These are phyloP conservation scores for Pythium utonaiense DNA, from an alignment of 352 stramenopile genomes.

Conservation along the genomic window DNA sequence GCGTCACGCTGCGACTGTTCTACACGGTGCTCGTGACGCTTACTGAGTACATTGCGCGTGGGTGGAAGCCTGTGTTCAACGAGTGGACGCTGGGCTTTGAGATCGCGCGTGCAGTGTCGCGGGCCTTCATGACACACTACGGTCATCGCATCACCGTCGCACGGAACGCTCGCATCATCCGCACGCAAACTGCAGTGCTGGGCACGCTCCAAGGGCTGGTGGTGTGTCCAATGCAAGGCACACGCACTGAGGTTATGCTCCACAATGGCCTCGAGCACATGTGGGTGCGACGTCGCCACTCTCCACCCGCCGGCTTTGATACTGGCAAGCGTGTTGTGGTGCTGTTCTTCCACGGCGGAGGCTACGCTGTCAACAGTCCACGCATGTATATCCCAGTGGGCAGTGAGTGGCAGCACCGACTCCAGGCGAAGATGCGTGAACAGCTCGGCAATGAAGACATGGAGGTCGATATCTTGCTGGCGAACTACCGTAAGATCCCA, in stretches of 20 bases:
- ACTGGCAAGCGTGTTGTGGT: slow-evolving; percentile 28
- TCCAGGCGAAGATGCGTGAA: slow-evolving; percentile 21
- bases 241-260: neutral
- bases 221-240: slow-evolving; percentile 6
- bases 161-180: slow-evolving; percentile 13
- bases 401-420: slow-evolving; percentile 18
- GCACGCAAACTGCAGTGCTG: slow-evolving; percentile 6
- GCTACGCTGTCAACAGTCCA: slow-evolving; percentile 41
- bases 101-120: slow-evolving; percentile 15
- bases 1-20: slow-evolving; percentile 8
- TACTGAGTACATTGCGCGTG: slow-evolving; percentile 20
- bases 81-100: slow-evolving; percentile 28
- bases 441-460: slow-evolving; percentile 28
- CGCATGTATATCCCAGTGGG: slow-evolving; percentile 38
- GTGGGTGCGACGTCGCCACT: slow-evolving; percentile 12
- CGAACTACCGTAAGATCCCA: slow-evolving; percentile 29
- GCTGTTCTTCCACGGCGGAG: slow-evolving; percentile 54
- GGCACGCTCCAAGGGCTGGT: slow-evolving; percentile 8
- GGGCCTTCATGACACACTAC: slow-evolving; percentile 13
- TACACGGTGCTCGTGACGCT: slow-evolving; percentile 10
- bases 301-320: neutral
- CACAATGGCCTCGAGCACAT: slow-evolving; percentile 28
- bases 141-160: slow-evolving; percentile 8
- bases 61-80: slow-evolving; percentile 15
- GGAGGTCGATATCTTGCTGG: slow-evolving; percentile 29